Percentiles rank a stretch among this genome's conserved stretches.
phyloP scores from a whole-genome alignment of 495 filamentous ascomycete genomes.

The Cercophora scortea region DNA sequence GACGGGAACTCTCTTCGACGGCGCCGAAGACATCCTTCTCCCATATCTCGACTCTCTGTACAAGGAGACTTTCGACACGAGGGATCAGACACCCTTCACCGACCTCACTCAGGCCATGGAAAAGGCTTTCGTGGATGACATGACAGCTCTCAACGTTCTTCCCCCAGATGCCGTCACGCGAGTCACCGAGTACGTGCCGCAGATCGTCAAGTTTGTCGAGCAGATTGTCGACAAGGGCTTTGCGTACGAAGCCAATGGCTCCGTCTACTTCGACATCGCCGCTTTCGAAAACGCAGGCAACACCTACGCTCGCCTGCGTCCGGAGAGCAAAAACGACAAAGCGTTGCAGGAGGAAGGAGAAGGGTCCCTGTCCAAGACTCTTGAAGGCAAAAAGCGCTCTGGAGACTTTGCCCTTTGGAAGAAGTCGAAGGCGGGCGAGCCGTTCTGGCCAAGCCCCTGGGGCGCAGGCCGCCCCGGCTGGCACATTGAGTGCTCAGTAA shows the following conservation, averaged over 20 bases:
- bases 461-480: slow-evolving; percentile 83
- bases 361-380: slow-evolving; percentile 65
- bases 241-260: slow-evolving; percentile 79
- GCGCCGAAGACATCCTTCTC: slow-evolving; percentile 60
- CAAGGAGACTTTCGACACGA: slow-evolving; percentile 63
- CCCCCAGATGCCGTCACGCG: slow-evolving; percentile 74
- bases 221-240: slow-evolving; percentile 77
- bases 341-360: slow-evolving; percentile 83
- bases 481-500: slow-evolving; percentile 98
- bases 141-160: slow-evolving; percentile 78
- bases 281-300: slow-evolving; percentile 81
- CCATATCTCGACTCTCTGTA: slow-evolving; percentile 78
- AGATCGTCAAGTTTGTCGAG: slow-evolving; percentile 66
- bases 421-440: slow-evolving; percentile 83
- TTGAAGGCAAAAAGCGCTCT: slow-evolving; percentile 57
- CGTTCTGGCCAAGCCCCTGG: slow-evolving; percentile 82
- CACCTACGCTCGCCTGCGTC: slow-evolving; percentile 76
- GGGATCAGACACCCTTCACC: slow-evolving; percentile 64
- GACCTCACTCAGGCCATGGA: slow-evolving; percentile 78
- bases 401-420: slow-evolving; percentile 96
- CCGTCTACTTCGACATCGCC: slow-evolving; percentile 89
- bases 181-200: slow-evolving; percentile 80
- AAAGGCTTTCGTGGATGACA: slow-evolving; percentile 72
- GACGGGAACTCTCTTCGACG: slow-evolving; percentile 33
- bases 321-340: slow-evolving; percentile 78